Conservation (phyloP, 495 filamentous ascomycete genomes). For the Daldinia grandis region DNA sequence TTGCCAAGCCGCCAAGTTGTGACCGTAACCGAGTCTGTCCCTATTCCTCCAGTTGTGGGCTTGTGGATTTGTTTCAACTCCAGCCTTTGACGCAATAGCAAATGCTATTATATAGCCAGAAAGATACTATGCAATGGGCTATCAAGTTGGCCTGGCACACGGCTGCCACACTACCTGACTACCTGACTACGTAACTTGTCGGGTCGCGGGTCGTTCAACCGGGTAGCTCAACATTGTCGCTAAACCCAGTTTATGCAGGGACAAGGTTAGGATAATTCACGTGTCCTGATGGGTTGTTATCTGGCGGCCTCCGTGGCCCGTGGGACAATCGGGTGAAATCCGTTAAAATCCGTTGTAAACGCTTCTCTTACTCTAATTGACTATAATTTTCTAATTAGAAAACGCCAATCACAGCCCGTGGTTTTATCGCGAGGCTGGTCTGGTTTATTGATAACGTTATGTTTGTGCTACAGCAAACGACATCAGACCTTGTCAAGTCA, state of each 20-base stretch:
- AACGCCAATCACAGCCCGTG: conserved; percentile 12
- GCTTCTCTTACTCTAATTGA: not conserved
- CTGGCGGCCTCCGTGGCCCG: not conserved
- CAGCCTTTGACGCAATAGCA: conserved; percentile 34
- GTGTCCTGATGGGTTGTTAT: not conserved
- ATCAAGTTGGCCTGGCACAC: conserved; percentile 13
- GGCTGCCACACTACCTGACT: conserved; percentile 20
- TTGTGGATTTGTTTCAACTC: conserved; percentile 38
- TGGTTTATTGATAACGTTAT: conserved; percentile 16
- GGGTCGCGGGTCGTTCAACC: conserved; percentile 2
- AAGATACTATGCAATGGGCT: not conserved
- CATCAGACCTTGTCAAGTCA: not conserved
- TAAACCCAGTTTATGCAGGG: conserved; percentile 1
- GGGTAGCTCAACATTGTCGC: not conserved
- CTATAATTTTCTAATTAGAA: not conserved
- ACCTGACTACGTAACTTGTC: conserved; percentile 22
- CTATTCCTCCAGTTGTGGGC: conserved; percentile 29
- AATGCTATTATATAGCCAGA: conserved; percentile 10
- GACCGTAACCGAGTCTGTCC: conserved; percentile 36
- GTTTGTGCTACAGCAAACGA: conserved; percentile 19
- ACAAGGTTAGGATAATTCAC: conserved; percentile 1
- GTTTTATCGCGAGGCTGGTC: conserved; percentile 9
- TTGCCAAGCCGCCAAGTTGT: conserved; percentile 46
- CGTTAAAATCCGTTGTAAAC: not conserved
- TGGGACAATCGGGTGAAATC: not conserved